Evolutionary conservation across 257 asterid species (phyloP).

Genomic region (Nicotiana obtusifolia): DNA sequence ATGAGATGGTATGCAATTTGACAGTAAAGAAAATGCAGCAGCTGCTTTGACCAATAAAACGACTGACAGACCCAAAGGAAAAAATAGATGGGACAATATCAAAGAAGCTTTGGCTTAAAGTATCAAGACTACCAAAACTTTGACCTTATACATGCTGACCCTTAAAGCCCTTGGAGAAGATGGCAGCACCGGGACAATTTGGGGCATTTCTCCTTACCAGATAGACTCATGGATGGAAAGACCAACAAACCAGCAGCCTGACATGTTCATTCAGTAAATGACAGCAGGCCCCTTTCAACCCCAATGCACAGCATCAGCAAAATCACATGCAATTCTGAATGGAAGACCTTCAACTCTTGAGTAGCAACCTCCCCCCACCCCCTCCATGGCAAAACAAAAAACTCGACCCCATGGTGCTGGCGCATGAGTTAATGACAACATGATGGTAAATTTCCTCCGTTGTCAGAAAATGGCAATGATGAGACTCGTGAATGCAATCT

Average conservation of each 20-base stretch:
- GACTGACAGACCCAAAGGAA: constrained; percentile 32
- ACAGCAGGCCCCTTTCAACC: constrained; percentile 17
- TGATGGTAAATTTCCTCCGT: constrained; percentile 46
- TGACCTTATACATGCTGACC: constrained; percentile 8
- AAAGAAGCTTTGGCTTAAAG: constrained; percentile 19
- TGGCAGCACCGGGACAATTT: constrained; percentile 23
- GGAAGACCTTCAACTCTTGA: not conserved
- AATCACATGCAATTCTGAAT: not conserved
- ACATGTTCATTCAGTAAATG: constrained; percentile 21
- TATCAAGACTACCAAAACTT: constrained; percentile 21
- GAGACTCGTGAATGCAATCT: constrained; percentile 48
- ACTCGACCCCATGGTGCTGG: constrained; percentile 51
- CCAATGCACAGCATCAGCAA: constrained; percentile 6
- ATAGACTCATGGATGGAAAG: constrained; percentile 18
- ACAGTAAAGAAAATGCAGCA: constrained; percentile 21
- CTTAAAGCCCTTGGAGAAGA: constrained; percentile 14
- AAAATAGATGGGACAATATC: constrained; percentile 13
- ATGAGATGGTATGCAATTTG: constrained; percentile 45
- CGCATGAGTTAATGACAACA: constrained; percentile 72
- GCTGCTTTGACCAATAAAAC: constrained; percentile 42
- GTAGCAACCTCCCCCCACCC: constrained; percentile 9
- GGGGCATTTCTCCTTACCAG: constrained; percentile 13
- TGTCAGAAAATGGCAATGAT: constrained; percentile 61
- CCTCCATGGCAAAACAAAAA: constrained; percentile 20
- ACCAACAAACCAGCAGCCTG: constrained; percentile 16